Evolutionary conservation across 345 rosid genomes (phyloP).

Genomic region (Rubroshorea leprosula): DNA sequence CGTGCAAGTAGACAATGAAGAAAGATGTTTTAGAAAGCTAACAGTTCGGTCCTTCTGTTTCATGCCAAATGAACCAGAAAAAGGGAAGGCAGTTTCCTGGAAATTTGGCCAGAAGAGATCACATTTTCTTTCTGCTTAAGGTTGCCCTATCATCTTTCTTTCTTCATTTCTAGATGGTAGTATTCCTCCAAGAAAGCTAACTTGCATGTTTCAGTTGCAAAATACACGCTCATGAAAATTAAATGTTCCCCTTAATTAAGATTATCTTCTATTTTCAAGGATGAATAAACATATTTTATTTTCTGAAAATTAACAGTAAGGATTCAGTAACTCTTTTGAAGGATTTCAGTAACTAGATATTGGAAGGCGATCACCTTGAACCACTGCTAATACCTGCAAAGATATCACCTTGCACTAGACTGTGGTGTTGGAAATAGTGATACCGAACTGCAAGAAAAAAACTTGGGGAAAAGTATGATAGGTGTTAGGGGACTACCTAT

Average conservation of each 20-base stretch:
- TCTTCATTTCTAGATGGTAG: background rate
- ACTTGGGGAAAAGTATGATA: no score
- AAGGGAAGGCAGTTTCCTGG: background rate
- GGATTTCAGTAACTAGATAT: background rate
- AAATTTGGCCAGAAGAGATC: background rate
- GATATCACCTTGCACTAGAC: conserved; percentile 3
- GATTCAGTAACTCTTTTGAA: no score
- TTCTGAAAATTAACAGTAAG: no score
- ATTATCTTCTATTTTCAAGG: no score
- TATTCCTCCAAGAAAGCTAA: background rate
- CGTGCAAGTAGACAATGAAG: background rate
- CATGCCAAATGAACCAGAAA: background rate
- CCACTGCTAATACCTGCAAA: conserved; percentile 42
- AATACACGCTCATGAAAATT: no score
- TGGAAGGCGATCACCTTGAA: conserved; percentile 34
- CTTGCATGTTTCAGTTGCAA: no score
- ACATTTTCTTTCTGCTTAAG: background rate
- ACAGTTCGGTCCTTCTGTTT: background rate
- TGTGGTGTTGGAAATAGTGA: background rate
- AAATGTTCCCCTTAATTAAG: no score
- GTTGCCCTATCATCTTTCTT: background rate
- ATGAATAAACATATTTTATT: no score
- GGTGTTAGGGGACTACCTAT: no score
- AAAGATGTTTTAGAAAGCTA: conserved; percentile 15
- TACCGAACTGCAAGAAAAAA: background rate